Conservation (phyloP, 2,329 filamentous ascomycete species). For the Fusarium sp. region DNA sequence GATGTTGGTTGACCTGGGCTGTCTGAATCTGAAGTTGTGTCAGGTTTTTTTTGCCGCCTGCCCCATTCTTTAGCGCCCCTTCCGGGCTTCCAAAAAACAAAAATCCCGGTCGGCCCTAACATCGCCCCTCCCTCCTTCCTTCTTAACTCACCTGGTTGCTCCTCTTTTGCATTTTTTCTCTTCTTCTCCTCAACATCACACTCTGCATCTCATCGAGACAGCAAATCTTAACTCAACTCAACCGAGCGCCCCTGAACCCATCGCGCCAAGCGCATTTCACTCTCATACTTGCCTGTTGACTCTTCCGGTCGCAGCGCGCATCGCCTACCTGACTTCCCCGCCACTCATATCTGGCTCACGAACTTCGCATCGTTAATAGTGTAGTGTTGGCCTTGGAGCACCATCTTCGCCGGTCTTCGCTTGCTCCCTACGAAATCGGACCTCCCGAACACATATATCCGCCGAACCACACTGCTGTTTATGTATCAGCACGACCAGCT, state of each 20-base stretch:
- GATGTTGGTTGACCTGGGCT: neutral
- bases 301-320: conserved; percentile 43
- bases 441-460: conserved; percentile 45
- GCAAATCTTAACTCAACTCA: conserved; percentile 9
- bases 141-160: conserved; percentile 37
- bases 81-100: conserved; percentile 25
- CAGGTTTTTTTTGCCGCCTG: conserved; percentile 29
- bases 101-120: conserved; percentile 43
- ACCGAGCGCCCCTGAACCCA: conserved; percentile 18
- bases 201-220: conserved; percentile 42
- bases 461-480: conserved; percentile 70
- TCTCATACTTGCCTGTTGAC: conserved; percentile 40
- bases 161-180: conserved; percentile 29
- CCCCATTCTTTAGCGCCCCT: conserved; percentile 37
- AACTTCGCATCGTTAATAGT: conserved; percentile 18
- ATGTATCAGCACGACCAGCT: conserved; percentile 97
- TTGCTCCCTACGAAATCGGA: conserved; percentile 33
- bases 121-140: conserved; percentile 37
- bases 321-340: conserved; percentile 19
- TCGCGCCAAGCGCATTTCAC: conserved; percentile 36
- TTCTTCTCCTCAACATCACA: conserved; percentile 32
- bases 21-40: neutral
- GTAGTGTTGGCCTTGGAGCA: conserved; percentile 26
- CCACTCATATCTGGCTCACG: conserved; percentile 6
- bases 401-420: conserved; percentile 23